Base-by-base conservation (phyloP, 2,329 filamentous ascomycete species). In the Aureobasidium sp. region DNA sequence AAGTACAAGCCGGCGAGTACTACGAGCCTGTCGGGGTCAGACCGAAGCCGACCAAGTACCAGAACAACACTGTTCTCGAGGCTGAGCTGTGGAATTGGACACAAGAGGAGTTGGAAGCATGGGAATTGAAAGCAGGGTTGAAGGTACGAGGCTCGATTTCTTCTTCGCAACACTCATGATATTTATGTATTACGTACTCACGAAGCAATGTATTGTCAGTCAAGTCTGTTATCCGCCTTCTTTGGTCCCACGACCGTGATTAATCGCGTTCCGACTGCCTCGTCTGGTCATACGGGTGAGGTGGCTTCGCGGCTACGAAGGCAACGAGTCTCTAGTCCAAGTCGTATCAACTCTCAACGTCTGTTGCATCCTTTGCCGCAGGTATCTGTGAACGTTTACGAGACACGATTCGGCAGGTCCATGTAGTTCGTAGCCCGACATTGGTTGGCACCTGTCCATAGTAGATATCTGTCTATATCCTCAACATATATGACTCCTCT, bases 11-110 rank as follows among this genome's bases (percentile, higher is more conserved):
- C 35, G 68, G 68, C 10, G 59, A 47, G 42, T 70, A 66, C 55
- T 69, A 69, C 62, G 65, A 65, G 60, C 66, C 68, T 23, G 61
- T 68, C 23, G 67, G 67, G 0, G 42, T 60, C 10, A 63, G 59
- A 57, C 60, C 51, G 29, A 59, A 43, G 59, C 60, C 61, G 4
- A 50, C 35, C 17, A 55, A 37, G 3, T 29, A 63, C 38, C 49
- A 57, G n/a, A 62, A 31, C 17, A 64, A 65, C 29, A 62, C 65
- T 37, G 58, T 64, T 35, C 25, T 66, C 45, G 64, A 64, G 19
- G 65, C 66, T 40, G 62, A 63, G 47, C 43, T 70, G 51, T 70
- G 69, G 69, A 58, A 67, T 10, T 69, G 68, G 67, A 70, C 69
- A n/a, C 64, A 68, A 55, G 63, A 63, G 43, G 65, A 69, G 57